A percentile compares a stretch with the other conserved stretches of the same genome.
phyloP scores from a whole-genome alignment of 257 asterid genomes.

The Nicotiana noctiflora region DNA sequence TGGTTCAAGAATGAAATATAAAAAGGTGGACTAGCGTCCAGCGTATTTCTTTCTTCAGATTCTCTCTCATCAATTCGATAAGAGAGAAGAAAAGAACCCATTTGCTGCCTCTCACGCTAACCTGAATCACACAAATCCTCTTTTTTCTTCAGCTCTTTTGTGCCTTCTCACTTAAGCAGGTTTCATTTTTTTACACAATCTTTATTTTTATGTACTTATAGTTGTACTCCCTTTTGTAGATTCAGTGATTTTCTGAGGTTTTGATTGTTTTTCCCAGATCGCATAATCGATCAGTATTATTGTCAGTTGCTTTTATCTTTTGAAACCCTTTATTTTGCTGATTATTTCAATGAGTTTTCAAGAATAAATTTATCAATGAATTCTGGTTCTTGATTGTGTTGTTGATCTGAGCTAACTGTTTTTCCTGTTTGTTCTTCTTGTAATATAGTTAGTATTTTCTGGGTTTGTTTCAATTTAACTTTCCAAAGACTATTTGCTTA shows the following conservation, averaged over 20 bases:
- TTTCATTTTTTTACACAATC: neutral
- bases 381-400: neutral
- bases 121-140: neutral
- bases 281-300: neutral
- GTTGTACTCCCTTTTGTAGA: neutral
- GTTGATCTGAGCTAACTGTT: neutral
- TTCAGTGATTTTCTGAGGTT: neutral
- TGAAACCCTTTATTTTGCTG: neutral
- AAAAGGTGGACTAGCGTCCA: constrained; percentile 10
- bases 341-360: neutral
- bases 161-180: neutral
- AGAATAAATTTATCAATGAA: neutral
- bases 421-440: neutral
- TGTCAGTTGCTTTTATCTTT: neutral
- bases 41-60: constrained; percentile 6
- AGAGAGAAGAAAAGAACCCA: constrained; percentile 8
- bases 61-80: constrained; percentile 22
- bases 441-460: neutral
- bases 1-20: neutral
- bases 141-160: neutral
- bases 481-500: neutral
- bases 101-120: neutral
- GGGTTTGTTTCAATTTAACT: neutral
- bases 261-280: constrained; percentile 8
- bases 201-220: neutral